phyloP scores from a whole-genome alignment of 805 yeast species.

The Metschnikowia shivogae region DNA sequence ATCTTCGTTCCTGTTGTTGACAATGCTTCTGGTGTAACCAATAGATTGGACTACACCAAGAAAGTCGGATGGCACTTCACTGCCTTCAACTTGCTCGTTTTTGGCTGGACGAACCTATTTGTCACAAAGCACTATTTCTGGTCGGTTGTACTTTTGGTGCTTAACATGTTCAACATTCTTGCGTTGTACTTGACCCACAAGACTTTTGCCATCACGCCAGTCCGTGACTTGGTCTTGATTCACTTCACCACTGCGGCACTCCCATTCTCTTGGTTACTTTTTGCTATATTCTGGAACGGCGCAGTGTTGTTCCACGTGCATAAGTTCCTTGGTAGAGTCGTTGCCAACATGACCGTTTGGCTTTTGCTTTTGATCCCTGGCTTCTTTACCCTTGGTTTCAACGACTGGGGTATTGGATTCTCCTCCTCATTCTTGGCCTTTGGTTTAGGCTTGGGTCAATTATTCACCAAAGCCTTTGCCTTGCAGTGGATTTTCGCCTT shows the following conservation, averaged over 20 bases:
- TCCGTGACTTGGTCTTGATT: constrained; percentile 50
- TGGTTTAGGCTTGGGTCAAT: constrained; percentile 68
- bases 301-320: constrained; percentile 68
- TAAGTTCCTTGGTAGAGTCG: constrained; percentile 54
- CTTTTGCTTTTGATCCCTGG: constrained; percentile 65
- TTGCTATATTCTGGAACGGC: constrained; percentile 80
- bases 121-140: constrained; percentile 53
- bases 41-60: constrained; percentile 26
- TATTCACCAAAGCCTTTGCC: constrained; percentile 64
- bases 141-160: constrained; percentile 53
- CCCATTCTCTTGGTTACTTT: constrained; percentile 73
- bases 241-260: constrained; percentile 66
- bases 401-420: constrained; percentile 70
- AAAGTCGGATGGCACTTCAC: constrained; percentile 60
- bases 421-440: constrained; percentile 53
- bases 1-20: constrained; percentile 35
- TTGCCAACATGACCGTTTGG: constrained; percentile 78
- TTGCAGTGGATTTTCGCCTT: constrained; percentile 86
- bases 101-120: constrained; percentile 63
- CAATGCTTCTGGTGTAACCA: constrained; percentile 11
- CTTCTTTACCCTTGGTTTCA: constrained; percentile 50
- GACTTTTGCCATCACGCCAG: constrained; percentile 52
- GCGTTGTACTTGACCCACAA: constrained; percentile 54
- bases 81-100: constrained; percentile 54
- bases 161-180: constrained; percentile 58